These are phyloP conservation scores for Aureobasidium mangrovei DNA, from an alignment of 2,329 filamentous ascomycete genomes.

Conservation along the genomic window DNA sequence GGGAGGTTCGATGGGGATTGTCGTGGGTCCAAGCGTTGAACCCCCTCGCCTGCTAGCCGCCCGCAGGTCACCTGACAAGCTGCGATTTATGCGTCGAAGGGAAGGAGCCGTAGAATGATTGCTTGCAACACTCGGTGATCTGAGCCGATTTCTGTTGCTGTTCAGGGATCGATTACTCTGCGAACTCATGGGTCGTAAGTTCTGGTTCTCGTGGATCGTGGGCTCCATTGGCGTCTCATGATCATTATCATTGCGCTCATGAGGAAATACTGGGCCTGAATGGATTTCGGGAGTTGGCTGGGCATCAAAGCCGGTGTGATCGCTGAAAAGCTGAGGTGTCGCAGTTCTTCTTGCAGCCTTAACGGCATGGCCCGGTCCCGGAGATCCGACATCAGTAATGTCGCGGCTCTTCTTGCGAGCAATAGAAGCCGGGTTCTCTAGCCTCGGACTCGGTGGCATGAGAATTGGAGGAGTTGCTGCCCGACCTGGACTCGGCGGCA, in stretches of 20 bases:
- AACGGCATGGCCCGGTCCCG: slow-evolving; percentile 30
- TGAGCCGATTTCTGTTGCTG: slow-evolving; percentile 33
- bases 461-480: background rate
- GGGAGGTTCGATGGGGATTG: slow-evolving; percentile 33
- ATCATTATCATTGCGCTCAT: too few species aligned
- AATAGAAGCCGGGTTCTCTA: background rate
- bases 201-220: background rate
- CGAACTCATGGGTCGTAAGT: background rate
- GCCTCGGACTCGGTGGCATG: background rate
- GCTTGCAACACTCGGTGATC: slow-evolving; percentile 55
- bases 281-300: background rate
- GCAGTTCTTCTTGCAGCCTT: slow-evolving; percentile 31
- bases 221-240: too few species aligned
- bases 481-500: background rate
- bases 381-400: slow-evolving; percentile 30
- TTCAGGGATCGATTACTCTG: slow-evolving; percentile 37
- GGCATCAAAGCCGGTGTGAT: slow-evolving; percentile 15
- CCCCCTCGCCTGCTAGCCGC: slow-evolving; percentile 52
- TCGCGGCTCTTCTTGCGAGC: slow-evolving; percentile 27
- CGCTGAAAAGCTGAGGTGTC: slow-evolving; percentile 29
- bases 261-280: too few species aligned
- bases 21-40: slow-evolving; percentile 30
- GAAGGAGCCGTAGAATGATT: slow-evolving; percentile 55
- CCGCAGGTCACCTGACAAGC: slow-evolving; percentile 68
- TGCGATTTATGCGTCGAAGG: slow-evolving; percentile 59